Evolutionary conservation across 345 rosid genomes (phyloP).

Genomic region (Melaleuca quinquenervia): DNA sequence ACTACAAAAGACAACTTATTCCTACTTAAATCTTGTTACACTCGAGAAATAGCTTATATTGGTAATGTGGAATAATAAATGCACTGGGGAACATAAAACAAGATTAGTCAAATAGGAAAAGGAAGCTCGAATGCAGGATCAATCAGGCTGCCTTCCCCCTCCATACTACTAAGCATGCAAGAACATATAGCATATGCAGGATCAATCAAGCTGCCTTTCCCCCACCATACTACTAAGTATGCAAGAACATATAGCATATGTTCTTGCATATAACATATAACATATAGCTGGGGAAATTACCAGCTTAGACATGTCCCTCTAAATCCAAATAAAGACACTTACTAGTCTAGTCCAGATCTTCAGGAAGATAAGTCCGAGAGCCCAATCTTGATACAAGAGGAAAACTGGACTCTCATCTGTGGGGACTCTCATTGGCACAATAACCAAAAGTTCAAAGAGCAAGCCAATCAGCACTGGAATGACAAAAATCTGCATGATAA

Average conservation of each 20-base stretch:
- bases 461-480: conserved; percentile 93
- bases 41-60: neutral
- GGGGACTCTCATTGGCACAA: conserved; percentile 99
- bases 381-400: conserved; percentile 98
- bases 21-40: neutral
- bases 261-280: too few species aligned
- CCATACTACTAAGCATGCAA: neutral
- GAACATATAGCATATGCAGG: too few species aligned
- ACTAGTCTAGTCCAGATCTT: conserved; percentile 99
- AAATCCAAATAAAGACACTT: conserved; percentile 4
- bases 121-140: neutral
- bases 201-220: neutral
- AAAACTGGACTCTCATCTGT: conserved; percentile 99
- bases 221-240: neutral
- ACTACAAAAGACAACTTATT: neutral
- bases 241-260: too few species aligned
- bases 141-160: neutral
- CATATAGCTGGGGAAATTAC: too few species aligned
- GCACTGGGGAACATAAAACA: neutral
- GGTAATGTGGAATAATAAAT: neutral
- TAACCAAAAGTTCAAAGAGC: conserved; percentile 93
- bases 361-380: conserved; percentile 88
- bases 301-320: neutral
- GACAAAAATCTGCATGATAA: conserved; percentile 54
- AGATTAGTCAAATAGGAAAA: neutral